Conservation (phyloP, 148 eudicot species). For the Hydrangea macrophylla region DNA sequence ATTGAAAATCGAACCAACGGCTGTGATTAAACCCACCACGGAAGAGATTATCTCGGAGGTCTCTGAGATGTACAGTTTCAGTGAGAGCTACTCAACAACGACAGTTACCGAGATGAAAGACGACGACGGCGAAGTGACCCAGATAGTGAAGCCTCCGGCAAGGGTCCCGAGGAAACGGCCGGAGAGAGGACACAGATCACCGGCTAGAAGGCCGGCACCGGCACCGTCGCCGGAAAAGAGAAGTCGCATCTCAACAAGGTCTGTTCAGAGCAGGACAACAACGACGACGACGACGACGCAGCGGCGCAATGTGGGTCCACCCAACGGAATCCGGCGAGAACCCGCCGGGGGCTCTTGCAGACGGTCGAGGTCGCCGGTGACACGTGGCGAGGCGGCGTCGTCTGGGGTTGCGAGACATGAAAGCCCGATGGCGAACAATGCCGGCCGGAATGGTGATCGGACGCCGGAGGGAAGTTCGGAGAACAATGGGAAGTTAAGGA, state of each 20-base stretch:
- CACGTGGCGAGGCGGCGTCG: conserved; percentile 11
- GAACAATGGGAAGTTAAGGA: conserved; percentile 6
- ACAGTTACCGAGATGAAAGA: conserved; percentile 16
- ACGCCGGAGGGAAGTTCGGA: neutral
- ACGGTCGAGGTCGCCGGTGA: conserved; percentile 25
- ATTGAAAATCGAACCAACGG: conserved; percentile 1
- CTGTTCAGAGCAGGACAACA: conserved; percentile 11
- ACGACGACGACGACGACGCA: conserved; percentile 7
- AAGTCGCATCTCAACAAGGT: conserved; percentile 12
- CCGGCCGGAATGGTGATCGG: neutral
- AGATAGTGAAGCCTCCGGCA: conserved; percentile 25
- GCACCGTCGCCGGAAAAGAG: conserved; percentile 14
- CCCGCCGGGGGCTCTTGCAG: conserved; percentile 13
- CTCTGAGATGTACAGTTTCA: conserved; percentile 27
- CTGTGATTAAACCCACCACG: conserved; percentile 1
- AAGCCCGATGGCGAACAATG: neutral
- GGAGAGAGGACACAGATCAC: conserved; percentile 14
- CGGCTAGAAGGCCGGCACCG: conserved; percentile 16
- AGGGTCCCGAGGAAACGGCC: conserved; percentile 10
- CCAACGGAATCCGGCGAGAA: conserved; percentile 5
- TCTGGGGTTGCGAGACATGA: conserved; percentile 12
- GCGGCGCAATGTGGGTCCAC: conserved; percentile 22
- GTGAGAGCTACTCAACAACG: conserved; percentile 30
- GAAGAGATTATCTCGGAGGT: conserved; percentile 21
- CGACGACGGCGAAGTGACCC: conserved; percentile 24